Percentiles rank a stretch among this genome's conserved stretches.
phyloP scores from a whole-genome alignment of 1,284 basidiomycete species.

The Sporisorium graminicola region DNA sequence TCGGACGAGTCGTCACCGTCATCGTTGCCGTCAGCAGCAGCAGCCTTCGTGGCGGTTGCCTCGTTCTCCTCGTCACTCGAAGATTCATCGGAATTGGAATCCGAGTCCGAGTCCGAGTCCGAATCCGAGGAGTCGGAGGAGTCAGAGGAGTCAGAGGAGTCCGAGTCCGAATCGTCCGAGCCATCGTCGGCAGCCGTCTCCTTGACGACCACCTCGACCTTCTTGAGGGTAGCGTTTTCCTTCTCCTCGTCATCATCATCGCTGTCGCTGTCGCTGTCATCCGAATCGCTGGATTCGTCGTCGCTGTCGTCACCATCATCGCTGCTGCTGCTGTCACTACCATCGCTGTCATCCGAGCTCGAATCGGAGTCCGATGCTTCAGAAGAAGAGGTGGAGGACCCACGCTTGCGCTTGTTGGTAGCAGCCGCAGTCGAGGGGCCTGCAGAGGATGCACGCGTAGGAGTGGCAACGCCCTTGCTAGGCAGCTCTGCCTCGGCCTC shows the following conservation, averaged over 20 bases:
- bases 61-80: constrained; percentile 18
- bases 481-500: constrained; percentile 43
- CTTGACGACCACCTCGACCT: constrained; percentile 17
- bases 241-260: constrained; percentile 22
- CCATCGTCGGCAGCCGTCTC: constrained; percentile 13
- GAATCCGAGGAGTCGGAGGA: no score
- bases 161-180: constrained; percentile 28
- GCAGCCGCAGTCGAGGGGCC: constrained; percentile 6
- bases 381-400: constrained; percentile 10
- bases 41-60: background rate
- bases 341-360: constrained; percentile 18
- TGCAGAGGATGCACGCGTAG: constrained; percentile 22
- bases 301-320: constrained; percentile 32
- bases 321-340: constrained; percentile 26
- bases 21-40: constrained; percentile 1
- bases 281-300: constrained; percentile 16
- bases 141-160: no score
- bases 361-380: constrained; percentile 17
- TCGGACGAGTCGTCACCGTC: constrained; percentile 22
- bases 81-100: constrained; percentile 20
- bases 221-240: constrained; percentile 18
- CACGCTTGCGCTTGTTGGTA: constrained; percentile 39
- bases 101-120: constrained; percentile 24
- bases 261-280: constrained; percentile 18
- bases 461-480: constrained; percentile 42